A percentile compares a stretch with the other conserved stretches of the same genome.
These are phyloP conservation scores for Takashimella tepidaria DNA, from an alignment of 1,284 basidiomycete species.

Conservation along the genomic window DNA sequence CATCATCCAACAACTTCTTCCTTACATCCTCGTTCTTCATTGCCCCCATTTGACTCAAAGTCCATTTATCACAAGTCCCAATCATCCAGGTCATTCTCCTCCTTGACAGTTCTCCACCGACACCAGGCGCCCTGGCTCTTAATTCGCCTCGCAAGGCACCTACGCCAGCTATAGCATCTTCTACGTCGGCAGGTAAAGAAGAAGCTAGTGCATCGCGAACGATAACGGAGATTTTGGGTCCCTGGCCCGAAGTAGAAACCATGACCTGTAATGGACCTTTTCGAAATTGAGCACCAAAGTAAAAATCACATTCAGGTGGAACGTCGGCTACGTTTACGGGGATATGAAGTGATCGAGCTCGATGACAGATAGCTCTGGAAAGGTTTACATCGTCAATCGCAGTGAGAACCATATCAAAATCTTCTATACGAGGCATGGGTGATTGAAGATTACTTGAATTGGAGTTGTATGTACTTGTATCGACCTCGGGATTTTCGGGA, in stretches of 20 bases:
- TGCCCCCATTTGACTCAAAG: conserved; percentile 39
- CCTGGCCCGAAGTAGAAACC: conserved; percentile 92
- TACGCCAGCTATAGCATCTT: conserved; percentile 73
- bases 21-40: conserved; percentile 40
- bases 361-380: conserved; percentile 63
- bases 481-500: background rate
- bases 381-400: conserved; percentile 81
- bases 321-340: conserved; percentile 97
- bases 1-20: conserved; percentile 35
- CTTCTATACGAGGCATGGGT: conserved; percentile 40
- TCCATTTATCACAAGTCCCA: conserved; percentile 73
- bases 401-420: conserved; percentile 85
- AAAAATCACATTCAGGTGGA: conserved; percentile 92
- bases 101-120: conserved; percentile 52
- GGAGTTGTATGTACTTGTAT: too few relatives aligned
- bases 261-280: conserved; percentile 89
- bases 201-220: conserved; percentile 67
- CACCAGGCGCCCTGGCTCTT: conserved; percentile 50
- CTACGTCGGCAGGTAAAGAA: conserved; percentile 66
- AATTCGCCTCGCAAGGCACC: conserved; percentile 53
- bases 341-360: conserved; percentile 65
- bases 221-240: conserved; percentile 83
- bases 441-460: too few relatives aligned
- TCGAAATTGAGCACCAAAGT: conserved; percentile 91
- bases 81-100: conserved; percentile 94